phyloP scores from a whole-genome alignment of 1,284 basidiomycete genomes.

The Ceratobasidium sp. region DNA sequence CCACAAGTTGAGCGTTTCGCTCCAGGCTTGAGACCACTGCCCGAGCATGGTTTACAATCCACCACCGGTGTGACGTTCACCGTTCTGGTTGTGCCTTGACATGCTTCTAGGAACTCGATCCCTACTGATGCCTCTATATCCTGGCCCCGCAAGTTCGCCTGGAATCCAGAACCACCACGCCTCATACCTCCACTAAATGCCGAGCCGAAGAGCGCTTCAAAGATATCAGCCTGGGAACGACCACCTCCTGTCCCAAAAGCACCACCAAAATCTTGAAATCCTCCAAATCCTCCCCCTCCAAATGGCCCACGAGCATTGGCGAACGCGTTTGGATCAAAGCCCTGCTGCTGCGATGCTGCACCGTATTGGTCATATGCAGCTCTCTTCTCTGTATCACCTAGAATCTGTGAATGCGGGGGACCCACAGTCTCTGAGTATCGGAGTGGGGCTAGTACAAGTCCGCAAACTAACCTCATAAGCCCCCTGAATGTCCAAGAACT shows the following conservation, averaged over 20 bases:
- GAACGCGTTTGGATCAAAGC: conserved; percentile 91
- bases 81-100: conserved; percentile 85
- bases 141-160: conserved; percentile 73
- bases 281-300: conserved; percentile 72
- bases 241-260: conserved; percentile 68
- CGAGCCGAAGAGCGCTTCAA: conserved; percentile 87
- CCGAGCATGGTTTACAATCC: conserved; percentile 86
- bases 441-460: background rate
- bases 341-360: conserved; percentile 90
- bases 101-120: conserved; percentile 91
- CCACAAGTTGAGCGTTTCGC: conserved; percentile 85
- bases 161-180: conserved; percentile 58
- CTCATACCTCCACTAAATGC: conserved; percentile 66
- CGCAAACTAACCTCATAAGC: conserved; percentile 87
- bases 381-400: conserved; percentile 95
- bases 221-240: conserved; percentile 73
- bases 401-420: conserved; percentile 63
- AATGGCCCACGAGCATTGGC: conserved; percentile 58
- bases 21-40: conserved; percentile 87
- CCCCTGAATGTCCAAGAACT: conserved; percentile 96
- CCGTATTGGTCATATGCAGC: conserved; percentile 95
- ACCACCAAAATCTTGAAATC: conserved; percentile 73
- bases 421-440: conserved; percentile 7
- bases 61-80: conserved; percentile 85
- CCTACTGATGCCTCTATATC: conserved; percentile 85